Conservation (phyloP, 305 asterid genomes). For the Fraxinus albicans region DNA sequence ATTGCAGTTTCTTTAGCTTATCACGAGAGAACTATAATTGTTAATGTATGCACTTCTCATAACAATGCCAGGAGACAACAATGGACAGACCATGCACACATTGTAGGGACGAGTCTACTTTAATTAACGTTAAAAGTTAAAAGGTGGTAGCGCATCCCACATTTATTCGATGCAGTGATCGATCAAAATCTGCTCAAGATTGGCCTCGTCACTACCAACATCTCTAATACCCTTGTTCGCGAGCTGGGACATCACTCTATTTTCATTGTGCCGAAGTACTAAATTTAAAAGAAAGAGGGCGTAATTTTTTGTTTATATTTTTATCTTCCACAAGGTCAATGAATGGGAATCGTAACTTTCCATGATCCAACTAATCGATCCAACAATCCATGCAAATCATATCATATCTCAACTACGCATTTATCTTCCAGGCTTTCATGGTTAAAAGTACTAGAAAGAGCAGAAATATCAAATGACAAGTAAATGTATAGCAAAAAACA, state of each 20-base stretch:
- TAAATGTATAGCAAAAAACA: not conserved
- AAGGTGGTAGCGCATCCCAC: not conserved
- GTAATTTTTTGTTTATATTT: not conserved
- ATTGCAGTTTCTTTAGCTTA: not conserved
- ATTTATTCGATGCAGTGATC: not conserved
- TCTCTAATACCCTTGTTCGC: not conserved
- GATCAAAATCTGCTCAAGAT: not conserved
- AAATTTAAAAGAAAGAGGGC: not conserved
- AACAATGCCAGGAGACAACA: not conserved
- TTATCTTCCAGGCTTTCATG: not conserved
- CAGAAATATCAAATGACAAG: not conserved
- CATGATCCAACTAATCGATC: not conserved
- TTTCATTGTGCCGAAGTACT: not conserved
- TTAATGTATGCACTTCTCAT: not conserved
- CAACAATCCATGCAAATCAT: not conserved
- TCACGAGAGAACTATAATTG: not conserved
- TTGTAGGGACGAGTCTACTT: not conserved
- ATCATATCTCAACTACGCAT: not conserved
- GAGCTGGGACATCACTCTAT: not conserved
- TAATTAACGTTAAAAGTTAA: not conserved
- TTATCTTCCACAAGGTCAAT: too few species aligned
- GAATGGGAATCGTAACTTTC: not conserved
- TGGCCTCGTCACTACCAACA: not conserved
- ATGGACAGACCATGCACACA: not conserved
- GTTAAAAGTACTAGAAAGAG: not conserved